Evolutionary conservation across 2,329 filamentous ascomycete genomes (phyloP), one percentile per base, ranked within the genome.

Genomic region (Rhynchosporium graminicola): DNA sequence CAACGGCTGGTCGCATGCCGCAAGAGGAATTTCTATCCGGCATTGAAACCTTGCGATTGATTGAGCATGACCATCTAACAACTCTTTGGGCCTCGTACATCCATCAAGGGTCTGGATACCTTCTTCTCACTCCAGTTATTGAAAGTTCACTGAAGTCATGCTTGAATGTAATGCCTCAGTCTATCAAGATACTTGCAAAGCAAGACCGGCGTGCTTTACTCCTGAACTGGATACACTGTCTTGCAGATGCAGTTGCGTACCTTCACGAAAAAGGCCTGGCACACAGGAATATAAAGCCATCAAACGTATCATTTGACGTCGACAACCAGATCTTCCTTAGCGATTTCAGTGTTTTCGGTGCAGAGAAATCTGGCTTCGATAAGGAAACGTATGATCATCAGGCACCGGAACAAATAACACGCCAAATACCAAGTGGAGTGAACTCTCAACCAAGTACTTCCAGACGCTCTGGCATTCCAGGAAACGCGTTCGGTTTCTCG

Each of bases 201-300:
- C 78, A 80, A 57, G 80, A 83, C 46, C 80, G 87, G 31, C 80
- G 86, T 40, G 77, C 79, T 51, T 76, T 88, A 15, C 73, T 91
- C 4, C 79, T 91, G 72, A 87, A 90, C 73, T 92, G 89, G 89
- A 83, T 92, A 70, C 85, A 89, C 70, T 92, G 89, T 72, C 80
- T 92, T 3, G 80, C 46, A 4, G 87, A 91, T 72, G 86, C 88
- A 1, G 72, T 92, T 15, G 84, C 86, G 59, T 89, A 83, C 65
- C 76, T 92, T 2, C 89, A 92, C 71, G 81, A 80, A 65, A 82
- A 81, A 54, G 85, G 86, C 1, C 80, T 85, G 29, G 82, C 83
- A 2, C 89, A 92, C 69, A 83, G 83, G 28, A 86, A 85, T 55
- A 90, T 93, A 72, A 85, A 85, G 64, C 89, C 89, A 1, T 88